Conservation (phyloP, 2,329 filamentous ascomycete species). For the Hortaea werneckii region DNA sequence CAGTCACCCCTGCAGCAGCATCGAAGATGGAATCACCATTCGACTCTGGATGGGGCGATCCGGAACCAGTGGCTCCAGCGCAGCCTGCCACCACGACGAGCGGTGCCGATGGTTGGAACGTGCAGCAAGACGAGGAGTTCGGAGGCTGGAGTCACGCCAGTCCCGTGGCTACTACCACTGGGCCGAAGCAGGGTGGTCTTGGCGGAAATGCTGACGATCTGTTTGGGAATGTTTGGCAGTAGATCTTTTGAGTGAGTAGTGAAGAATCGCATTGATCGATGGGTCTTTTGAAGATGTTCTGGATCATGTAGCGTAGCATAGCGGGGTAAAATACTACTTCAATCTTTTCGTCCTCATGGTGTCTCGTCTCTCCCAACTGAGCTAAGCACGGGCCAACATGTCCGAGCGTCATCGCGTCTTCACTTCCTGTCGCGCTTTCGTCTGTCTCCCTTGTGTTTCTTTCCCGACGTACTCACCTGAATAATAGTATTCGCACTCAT, state of each 20-base stretch:
- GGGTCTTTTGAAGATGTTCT: not conserved
- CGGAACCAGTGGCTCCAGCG: slow-evolving; percentile 39
- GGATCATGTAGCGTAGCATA: not conserved
- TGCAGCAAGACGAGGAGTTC: slow-evolving; percentile 87
- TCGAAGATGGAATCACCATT: slow-evolving; percentile 15
- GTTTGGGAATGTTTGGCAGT: slow-evolving; percentile 89
- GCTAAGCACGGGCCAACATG: not conserved
- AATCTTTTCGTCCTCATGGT: not conserved
- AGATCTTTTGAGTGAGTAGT: slow-evolving; percentile 28
- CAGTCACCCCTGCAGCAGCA: slow-evolving; percentile 18
- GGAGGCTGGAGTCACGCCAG: slow-evolving; percentile 79
- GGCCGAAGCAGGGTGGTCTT: slow-evolving; percentile 31
- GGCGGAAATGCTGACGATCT: slow-evolving; percentile 65
- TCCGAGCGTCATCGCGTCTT: not conserved
- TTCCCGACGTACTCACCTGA: too few species aligned
- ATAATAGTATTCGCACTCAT: too few species aligned
- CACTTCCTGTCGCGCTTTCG: not conserved
- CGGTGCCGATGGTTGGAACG: slow-evolving; percentile 33
- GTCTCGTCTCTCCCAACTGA: not conserved
- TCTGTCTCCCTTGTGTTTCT: not conserved
- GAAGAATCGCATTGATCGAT: slow-evolving; percentile 8
- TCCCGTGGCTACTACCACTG: slow-evolving; percentile 32
- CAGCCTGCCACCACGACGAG: slow-evolving; percentile 1
- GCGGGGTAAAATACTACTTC: not conserved
- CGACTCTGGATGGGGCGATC: slow-evolving; percentile 53